Evolutionary conservation across 345 rosid species (phyloP).

Genomic region (Stellera chamaejasme): DNA sequence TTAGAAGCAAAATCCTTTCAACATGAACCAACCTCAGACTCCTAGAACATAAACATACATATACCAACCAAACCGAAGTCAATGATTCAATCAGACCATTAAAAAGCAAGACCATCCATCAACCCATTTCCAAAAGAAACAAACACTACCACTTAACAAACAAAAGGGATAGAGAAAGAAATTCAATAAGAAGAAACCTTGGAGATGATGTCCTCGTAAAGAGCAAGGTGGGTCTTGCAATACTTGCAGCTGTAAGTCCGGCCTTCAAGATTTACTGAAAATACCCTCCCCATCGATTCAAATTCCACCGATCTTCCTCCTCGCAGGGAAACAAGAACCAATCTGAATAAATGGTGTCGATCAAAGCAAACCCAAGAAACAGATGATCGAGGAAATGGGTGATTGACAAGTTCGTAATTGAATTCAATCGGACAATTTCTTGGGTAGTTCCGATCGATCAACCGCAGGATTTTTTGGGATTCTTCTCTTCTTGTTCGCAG

Average conservation of each 20-base stretch:
- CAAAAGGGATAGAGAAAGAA: slow-evolving; percentile 1
- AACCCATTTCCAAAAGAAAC: too few relatives aligned
- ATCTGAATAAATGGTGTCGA: slow-evolving; percentile 7
- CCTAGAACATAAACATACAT: too few relatives aligned
- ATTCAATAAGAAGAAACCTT: slow-evolving; percentile 42
- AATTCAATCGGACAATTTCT: slow-evolving; percentile 4
- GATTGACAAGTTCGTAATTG: too few relatives aligned
- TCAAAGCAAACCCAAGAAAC: background rate
- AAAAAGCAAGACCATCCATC: too few relatives aligned
- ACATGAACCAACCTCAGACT: too few relatives aligned
- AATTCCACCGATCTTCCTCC: slow-evolving; percentile 17
- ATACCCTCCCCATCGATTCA: slow-evolving; percentile 81
- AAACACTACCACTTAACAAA: slow-evolving; percentile 1
- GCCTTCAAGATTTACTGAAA: slow-evolving; percentile 82
- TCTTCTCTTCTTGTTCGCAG: background rate
- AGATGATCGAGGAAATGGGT: slow-evolving; percentile 2
- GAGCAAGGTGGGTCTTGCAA: slow-evolving; percentile 90
- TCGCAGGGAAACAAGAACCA: background rate
- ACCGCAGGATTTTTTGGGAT: background rate
- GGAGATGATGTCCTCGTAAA: slow-evolving; percentile 64
- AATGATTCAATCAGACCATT: too few relatives aligned
- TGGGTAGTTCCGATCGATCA: background rate
- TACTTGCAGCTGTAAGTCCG: slow-evolving; percentile 88
- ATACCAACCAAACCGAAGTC: too few relatives aligned
- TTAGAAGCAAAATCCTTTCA: too few relatives aligned